These are phyloP conservation scores for Trichosporon sp. DNA, from an alignment of 1,284 basidiomycete genomes.

Conservation along the genomic window DNA sequence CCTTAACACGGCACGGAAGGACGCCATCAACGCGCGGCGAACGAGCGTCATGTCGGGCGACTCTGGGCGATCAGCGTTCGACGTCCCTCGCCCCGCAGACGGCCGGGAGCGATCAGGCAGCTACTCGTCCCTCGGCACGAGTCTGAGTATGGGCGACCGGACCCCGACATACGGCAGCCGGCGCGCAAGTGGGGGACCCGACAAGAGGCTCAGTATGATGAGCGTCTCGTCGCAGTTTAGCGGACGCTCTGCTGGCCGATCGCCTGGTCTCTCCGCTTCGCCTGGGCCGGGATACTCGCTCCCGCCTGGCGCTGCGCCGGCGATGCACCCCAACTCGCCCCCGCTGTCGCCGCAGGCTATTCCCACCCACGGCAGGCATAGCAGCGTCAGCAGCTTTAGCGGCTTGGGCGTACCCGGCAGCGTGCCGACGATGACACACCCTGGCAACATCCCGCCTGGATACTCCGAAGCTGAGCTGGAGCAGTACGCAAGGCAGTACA, in stretches of 20 bases:
- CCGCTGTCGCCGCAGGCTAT: not conserved
- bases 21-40: slow-evolving; percentile 7
- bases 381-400: not conserved
- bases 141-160: not conserved
- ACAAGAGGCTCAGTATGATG: not conserved
- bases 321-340: not conserved
- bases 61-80: not conserved
- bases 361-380: not conserved
- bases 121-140: not conserved
- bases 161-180: not conserved
- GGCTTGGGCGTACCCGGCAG: not conserved
- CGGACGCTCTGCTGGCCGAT: not conserved
- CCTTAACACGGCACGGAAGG: slow-evolving; percentile 6
- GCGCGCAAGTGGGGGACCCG: not conserved
- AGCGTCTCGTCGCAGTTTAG: not conserved
- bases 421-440: not conserved
- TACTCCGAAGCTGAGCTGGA: not conserved
- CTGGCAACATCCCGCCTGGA: not conserved
- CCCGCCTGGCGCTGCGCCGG: not conserved
- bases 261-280: not conserved
- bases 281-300: not conserved
- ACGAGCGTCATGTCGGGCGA: not conserved
- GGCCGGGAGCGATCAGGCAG: not conserved
- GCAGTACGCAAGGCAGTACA: not conserved
- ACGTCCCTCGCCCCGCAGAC: not conserved